Conservation (phyloP, 331 rosid species). For the Quercus lobata region DNA sequence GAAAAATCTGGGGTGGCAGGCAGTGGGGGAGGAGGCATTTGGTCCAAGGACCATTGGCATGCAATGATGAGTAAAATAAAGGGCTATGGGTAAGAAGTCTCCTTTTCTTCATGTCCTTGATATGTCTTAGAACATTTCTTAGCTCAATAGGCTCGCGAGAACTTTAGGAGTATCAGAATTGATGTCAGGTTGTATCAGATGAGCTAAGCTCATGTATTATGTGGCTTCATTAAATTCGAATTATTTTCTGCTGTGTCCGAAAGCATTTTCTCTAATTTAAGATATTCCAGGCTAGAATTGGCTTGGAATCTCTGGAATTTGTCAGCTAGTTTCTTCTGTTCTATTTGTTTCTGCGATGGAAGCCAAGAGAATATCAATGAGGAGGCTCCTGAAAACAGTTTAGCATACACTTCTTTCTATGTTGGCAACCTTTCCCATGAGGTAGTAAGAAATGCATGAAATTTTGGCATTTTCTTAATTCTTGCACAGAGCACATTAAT, state of each 20-base stretch:
- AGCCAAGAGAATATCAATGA: constrained; percentile 43
- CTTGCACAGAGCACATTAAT: neutral
- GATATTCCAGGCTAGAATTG: neutral
- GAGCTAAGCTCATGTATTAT: neutral
- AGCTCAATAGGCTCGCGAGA: neutral
- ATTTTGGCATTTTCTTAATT: neutral
- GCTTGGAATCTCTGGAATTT: constrained; percentile 11
- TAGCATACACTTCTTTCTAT: constrained; percentile 14
- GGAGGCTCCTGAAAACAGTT: constrained; percentile 56
- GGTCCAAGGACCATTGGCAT: neutral
- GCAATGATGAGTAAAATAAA: neutral
- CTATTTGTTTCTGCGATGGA: constrained; percentile 33
- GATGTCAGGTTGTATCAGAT: neutral
- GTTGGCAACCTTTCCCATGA: constrained; percentile 7
- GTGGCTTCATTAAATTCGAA: neutral
- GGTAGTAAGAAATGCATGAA: constrained; percentile 30
- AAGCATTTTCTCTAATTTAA: neutral
- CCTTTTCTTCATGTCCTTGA: neutral
- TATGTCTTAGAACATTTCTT: neutral
- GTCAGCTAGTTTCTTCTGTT: constrained; percentile 1
- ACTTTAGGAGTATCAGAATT: neutral
- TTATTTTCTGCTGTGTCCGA: constrained; percentile 1
- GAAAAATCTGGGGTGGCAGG: too few relatives aligned
- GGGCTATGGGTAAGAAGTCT: neutral
- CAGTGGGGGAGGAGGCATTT: neutral